Evolutionary conservation across 2,329 filamentous ascomycete species (phyloP), one percentile per base, ranked within the genome.

Genomic region (Intubia oerlemansii): DNA sequence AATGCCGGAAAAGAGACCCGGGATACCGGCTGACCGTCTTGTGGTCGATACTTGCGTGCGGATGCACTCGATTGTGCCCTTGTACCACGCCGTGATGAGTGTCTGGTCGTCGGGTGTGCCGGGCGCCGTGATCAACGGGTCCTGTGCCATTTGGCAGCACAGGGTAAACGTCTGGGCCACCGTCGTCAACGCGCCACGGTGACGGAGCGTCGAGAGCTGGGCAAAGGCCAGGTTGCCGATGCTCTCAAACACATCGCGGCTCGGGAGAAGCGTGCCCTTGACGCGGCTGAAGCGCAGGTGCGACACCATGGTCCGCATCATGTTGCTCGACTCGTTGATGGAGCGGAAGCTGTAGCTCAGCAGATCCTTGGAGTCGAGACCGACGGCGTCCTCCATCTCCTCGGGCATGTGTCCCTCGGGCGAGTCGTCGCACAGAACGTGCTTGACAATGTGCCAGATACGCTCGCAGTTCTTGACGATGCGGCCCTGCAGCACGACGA

Each of bases 321-420:
- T 53, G 32, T 80, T 70, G 47, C 81, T 88, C 12, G 84, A 80
- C 51, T 98, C 88, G 36, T 92, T 85, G n/a, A 93, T 59, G 5
- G 82, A 80, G 40, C 88, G 69, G 63, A 92, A 98, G 36, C 82
- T 92, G 47, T 88, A 98, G 38, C 85, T 95, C 26, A 98, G 52
- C 12, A 91, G 62, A 41, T 90, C 81, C 44, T 93, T 95, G 1
- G 81, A 82, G 29, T 77, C 73, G 3, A 81, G 59, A 1, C 72
- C 76, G 5, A 74, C 62, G 11, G 66, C 53, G 19, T 76, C 72
- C 30, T 77, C 67, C n/a, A 80, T 48, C 16, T 85, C 78, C 29
- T 84, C 70, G 0, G 73, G 75, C 4, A 80, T 55, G 46, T 88
- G 73, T 0, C 85, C 85, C 50, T 98, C 88, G 0, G 90, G 88